Evolutionary conservation across 2,329 filamentous ascomycete species (phyloP), one percentile per base, ranked within the genome.

Genomic region (Macroventuria anomochaeta): DNA sequence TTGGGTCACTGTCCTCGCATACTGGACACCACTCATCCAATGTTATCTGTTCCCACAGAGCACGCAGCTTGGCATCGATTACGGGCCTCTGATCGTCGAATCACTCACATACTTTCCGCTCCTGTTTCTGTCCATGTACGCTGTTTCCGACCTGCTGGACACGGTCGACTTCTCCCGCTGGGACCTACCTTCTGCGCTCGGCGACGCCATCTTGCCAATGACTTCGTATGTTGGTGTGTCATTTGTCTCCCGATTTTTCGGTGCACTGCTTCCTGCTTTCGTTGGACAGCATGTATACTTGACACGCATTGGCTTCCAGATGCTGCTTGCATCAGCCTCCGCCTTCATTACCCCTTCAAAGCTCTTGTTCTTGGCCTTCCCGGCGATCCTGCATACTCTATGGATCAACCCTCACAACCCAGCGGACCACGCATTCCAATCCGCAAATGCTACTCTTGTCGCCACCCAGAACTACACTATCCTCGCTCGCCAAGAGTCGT

Each of bases 401-500:
- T 78, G 88, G 29, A 80, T 87, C 46, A 97, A 97, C 72, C 83
- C 87, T 0, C 92, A 96, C 70, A 78, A 90, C 43, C 83, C 85
- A 41, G 83, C 86, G 1, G 79, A 83, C 0, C 78, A 80, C 61
- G 85, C 86, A 0, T 85, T 86, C 0, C 73, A 78, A 1, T 76
- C 81, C 0, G 77, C 95, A 31, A 93, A 96, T 67, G 76, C 77
- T 5, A 87, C 85, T 0, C 77, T 97, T 36, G 53, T 61, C 7
- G 75, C 79, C 17, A 74, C 80, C 1, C 81, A 88, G 29, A 85
- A 88, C 13, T 97, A 88, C 83, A 83, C 85, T 1, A 76, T 97
- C 1, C 72, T 97, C 37, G 93, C 92, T 40, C 87, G 95, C 10
- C 82, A 85, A 61, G 95, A 97, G 74, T 96, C 92, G 0, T 75